These are phyloP conservation scores for Aspergillus sp. DNA, from an alignment of 2,329 filamentous ascomycete genomes.

Conservation along the genomic window DNA sequence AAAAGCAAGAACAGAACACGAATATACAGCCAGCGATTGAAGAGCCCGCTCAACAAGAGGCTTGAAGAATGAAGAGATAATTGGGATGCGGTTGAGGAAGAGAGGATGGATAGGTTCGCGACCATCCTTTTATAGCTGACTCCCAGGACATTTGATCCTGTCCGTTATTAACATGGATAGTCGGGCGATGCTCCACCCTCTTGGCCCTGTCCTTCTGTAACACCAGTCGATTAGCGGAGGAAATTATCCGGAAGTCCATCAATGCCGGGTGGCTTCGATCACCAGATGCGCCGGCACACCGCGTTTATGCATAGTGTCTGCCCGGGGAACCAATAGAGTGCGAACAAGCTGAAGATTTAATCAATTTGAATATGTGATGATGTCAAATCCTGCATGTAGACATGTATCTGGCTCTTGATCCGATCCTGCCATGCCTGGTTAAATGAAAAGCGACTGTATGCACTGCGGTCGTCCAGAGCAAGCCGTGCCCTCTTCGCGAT, in stretches of 20 bases:
- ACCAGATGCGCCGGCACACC: background rate
- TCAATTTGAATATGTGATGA: background rate
- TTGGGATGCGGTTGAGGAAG: background rate
- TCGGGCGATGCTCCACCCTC: constrained; percentile 2
- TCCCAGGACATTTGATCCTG: background rate
- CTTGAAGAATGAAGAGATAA: constrained; percentile 6
- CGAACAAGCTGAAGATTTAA: background rate
- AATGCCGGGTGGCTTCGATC: constrained; percentile 1
- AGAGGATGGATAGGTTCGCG: background rate
- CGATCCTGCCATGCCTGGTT: background rate
- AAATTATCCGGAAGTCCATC: constrained; percentile 10
- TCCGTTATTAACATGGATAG: background rate
- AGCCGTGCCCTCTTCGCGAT: background rate
- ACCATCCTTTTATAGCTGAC: constrained; percentile 15
- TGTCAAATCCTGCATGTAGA: background rate
- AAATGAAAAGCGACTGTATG: background rate
- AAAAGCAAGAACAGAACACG: constrained; percentile 8
- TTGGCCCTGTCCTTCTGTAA: constrained; percentile 5
- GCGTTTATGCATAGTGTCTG: background rate
- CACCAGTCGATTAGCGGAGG: constrained; percentile 1
- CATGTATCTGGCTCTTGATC: background rate
- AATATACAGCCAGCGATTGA: constrained; percentile 12
- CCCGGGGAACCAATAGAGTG: background rate
- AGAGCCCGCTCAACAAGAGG: constrained; percentile 16
- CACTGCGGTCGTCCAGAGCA: background rate